These are phyloP conservation scores for Anthoceros angustus DNA, from an alignment of 225 moss, liverwort and hornwort genomes.

Conservation along the genomic window DNA sequence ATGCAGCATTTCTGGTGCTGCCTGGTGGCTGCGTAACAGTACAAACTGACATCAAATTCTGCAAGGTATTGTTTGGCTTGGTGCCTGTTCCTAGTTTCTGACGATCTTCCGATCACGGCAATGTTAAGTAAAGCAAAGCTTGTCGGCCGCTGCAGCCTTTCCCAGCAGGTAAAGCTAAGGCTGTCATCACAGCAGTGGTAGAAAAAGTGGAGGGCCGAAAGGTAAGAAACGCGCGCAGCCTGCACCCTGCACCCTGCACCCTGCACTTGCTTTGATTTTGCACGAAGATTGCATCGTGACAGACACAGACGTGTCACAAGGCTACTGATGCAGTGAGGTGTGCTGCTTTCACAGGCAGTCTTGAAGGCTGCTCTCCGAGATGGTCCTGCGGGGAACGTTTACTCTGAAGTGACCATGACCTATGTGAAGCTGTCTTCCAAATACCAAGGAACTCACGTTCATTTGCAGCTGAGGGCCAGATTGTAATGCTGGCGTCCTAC, in stretches of 20 bases:
- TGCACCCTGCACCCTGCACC: not conserved
- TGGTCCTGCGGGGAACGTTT: conserved; percentile 5
- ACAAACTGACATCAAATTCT: conserved; percentile 11
- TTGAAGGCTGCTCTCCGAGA: conserved; percentile 7
- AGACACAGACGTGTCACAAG: not conserved
- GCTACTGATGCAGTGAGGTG: not conserved
- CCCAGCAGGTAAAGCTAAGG: conserved; percentile 11
- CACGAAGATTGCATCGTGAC: not conserved
- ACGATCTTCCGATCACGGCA: not conserved
- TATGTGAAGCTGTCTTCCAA: conserved; percentile 10
- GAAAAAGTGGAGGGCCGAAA: conserved; percentile 14
- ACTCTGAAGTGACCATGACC: conserved; percentile 7
- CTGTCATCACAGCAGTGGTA: conserved; percentile 10
- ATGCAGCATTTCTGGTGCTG: conserved; percentile 11
- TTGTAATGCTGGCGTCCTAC: not conserved
- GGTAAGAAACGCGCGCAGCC: not conserved
- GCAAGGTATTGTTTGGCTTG: conserved; percentile 3
- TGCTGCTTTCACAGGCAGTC: conserved; percentile 3
- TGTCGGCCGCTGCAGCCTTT: conserved; percentile 8
- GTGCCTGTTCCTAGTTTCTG: not conserved
- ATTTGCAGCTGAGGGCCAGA: not conserved
- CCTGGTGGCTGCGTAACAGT: conserved; percentile 15
- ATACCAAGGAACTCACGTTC: not conserved
- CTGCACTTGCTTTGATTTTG: not conserved
- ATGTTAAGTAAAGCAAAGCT: not conserved